Base-by-base conservation (phyloP, 139 green algal species). In the Edaphochlamys debaryana region DNA sequence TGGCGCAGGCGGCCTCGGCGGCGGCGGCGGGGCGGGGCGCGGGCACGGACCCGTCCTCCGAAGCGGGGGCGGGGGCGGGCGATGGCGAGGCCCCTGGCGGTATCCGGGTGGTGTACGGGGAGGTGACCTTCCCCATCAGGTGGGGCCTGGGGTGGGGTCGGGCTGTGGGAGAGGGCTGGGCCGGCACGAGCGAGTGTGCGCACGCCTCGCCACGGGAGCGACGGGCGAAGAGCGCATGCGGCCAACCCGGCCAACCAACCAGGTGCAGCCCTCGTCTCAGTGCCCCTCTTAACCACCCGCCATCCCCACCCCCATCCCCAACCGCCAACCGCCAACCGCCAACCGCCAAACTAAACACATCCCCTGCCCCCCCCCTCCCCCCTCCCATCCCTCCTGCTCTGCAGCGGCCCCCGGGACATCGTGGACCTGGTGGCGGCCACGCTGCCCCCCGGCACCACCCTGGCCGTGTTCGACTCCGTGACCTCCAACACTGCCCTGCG, bases 401-500 rank as follows among this genome's bases (percentile, higher is more conserved):
- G 67, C 87, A 93, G 89, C 62, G 73, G 73, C 7, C 78, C 81
- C 6, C 80, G 86, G 40, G 81, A 88, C 1, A 84, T 94, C 45
- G 41, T 95, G 52, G 68, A 74, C 2, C 62, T 91, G 32, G 88
- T 94, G 45, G 37, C 80, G 3, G 22, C 29, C 32, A 88, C 84
- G 5, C 68, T 95, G 84, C 90, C 92, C 0, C 22, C 60, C 2
- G 36, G 62, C 63, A 84, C 91, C 34, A 80, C 67, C 45, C 84
- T 94, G 54, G 91, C 91, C 1, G 90, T 95, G 63, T 94, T 95
- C 80, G 92, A 95, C 68, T 79, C 82, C 6, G 80, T 94, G 22
- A 94, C 92, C 68, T 90, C 77, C 88, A 95, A 95, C 86, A 93
- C 90, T 0, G 91, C 90, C 0, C 62, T 95, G n/a, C 58, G 86